Conservation (phyloP, 495 filamentous ascomycete species). For the Talaromyces wortmannii region DNA sequence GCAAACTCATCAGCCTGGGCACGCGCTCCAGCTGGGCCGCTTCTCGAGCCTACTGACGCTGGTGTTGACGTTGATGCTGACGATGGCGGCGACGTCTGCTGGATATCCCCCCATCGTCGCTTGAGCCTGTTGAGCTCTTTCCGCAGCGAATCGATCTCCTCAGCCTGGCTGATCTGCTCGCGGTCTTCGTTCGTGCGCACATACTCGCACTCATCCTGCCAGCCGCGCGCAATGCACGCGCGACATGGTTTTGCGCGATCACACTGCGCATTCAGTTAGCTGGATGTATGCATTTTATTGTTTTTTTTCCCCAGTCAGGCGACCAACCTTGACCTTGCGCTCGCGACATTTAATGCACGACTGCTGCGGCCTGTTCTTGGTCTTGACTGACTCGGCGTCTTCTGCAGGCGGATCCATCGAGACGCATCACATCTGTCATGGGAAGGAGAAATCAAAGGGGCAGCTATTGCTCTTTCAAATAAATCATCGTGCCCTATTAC, state of each 20-base stretch:
- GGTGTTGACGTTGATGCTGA: background rate
- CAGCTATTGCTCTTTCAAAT: too few species aligned
- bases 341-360: slow-evolving; percentile 26
- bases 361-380: slow-evolving; percentile 23
- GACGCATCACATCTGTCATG: too few species aligned
- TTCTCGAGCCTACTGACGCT: background rate
- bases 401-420: too few species aligned
- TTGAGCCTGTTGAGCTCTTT: slow-evolving; percentile 15
- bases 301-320: too few species aligned
- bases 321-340: slow-evolving; percentile 23
- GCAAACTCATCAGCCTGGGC: background rate
- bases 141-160: slow-evolving; percentile 22
- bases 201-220: slow-evolving; percentile 26
- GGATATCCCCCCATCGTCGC: background rate
- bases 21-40: background rate
- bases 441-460: too few species aligned
- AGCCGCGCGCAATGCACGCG: slow-evolving; percentile 21
- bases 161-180: slow-evolving; percentile 24
- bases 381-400: slow-evolving; percentile 4
- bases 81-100: background rate
- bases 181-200: slow-evolving; percentile 25
- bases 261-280: slow-evolving; percentile 12
- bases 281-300: too few species aligned
- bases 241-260: slow-evolving; percentile 25
- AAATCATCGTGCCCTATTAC: too few species aligned